phyloP scores from a whole-genome alignment of 2,329 filamentous ascomycete genomes.

The Incumbomyces delicatus region DNA sequence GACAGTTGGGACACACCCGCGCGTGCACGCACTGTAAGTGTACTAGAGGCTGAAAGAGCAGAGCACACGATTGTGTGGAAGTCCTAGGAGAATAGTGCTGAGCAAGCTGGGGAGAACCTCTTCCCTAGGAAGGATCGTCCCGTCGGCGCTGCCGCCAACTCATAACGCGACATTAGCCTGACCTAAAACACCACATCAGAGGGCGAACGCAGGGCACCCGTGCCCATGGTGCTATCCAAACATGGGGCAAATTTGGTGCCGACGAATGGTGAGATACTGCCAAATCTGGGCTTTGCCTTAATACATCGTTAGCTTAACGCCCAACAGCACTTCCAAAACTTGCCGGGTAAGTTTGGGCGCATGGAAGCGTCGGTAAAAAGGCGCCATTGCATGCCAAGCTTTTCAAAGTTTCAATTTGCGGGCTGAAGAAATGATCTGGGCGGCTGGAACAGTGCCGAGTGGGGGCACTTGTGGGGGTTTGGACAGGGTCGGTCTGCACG shows the following conservation, averaged over 20 bases:
- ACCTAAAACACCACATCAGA: neutral
- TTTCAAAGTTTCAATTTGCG: no score
- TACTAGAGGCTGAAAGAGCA: neutral
- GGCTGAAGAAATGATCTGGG: no score
- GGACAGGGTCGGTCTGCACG: no score
- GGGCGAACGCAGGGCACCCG: neutral
- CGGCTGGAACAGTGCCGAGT: no score
- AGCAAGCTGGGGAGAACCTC: neutral
- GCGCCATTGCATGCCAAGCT: neutral
- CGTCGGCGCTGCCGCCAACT: neutral
- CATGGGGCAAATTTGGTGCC: neutral
- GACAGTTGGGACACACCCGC: no score
- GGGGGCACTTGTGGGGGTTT: no score
- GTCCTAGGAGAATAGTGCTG: neutral
- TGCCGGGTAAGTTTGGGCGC: neutral
- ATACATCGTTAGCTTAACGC: no score
- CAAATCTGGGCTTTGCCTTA: neutral
- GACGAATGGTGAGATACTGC: neutral
- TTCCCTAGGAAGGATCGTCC: conserved; percentile 1
- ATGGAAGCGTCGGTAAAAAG: neutral
- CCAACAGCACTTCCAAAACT: no score
- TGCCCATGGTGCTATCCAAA: neutral
- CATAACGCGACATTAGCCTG: neutral
- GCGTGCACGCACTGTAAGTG: no score
- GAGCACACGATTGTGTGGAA: neutral